Conservation (phyloP, 2,329 filamentous ascomycete species). For the Aspergillus pseudoviridinutans region DNA sequence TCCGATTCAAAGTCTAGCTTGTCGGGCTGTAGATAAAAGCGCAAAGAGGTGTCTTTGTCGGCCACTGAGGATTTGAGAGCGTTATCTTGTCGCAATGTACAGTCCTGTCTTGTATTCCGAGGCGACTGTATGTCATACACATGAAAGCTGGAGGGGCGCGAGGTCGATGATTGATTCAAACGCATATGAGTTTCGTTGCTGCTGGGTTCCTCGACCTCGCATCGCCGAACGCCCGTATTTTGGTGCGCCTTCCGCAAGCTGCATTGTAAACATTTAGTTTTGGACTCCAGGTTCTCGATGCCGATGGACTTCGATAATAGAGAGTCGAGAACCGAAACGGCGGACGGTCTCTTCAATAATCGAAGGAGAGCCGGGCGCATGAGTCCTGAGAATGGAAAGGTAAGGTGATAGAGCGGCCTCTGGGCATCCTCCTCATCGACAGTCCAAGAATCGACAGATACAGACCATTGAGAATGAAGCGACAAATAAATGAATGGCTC, state of each 20-base stretch:
- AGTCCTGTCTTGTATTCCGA: constrained; percentile 1
- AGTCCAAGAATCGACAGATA: neutral
- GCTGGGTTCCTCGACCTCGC: constrained; percentile 1
- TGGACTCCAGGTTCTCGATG: constrained; percentile 30
- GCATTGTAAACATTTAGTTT: constrained; percentile 26
- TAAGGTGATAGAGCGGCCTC: constrained; percentile 8
- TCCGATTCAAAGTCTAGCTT: constrained; percentile 42
- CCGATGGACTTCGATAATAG: constrained; percentile 27
- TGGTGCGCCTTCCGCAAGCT: constrained; percentile 18
- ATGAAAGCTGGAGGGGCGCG: constrained; percentile 17
- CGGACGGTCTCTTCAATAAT: constrained; percentile 40
- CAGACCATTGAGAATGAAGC: constrained; percentile 1
- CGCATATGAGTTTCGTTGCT: constrained; percentile 1
- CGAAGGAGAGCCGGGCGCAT: constrained; percentile 44
- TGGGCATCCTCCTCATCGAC: constrained; percentile 28
- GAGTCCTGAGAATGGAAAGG: constrained; percentile 18
- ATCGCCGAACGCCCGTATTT: constrained; percentile 2
- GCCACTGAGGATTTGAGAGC: neutral
- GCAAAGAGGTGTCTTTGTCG: neutral
- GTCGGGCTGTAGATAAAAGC: constrained; percentile 27
- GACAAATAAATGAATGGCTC: neutral
- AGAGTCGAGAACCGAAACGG: constrained; percentile 35
- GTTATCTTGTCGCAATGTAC: neutral
- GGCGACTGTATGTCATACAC: constrained; percentile 27
- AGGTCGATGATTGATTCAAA: constrained; percentile 5